Evolutionary conservation across 2,329 filamentous ascomycete species (phyloP).

Genomic region (Arthrobotrys sinensis): DNA sequence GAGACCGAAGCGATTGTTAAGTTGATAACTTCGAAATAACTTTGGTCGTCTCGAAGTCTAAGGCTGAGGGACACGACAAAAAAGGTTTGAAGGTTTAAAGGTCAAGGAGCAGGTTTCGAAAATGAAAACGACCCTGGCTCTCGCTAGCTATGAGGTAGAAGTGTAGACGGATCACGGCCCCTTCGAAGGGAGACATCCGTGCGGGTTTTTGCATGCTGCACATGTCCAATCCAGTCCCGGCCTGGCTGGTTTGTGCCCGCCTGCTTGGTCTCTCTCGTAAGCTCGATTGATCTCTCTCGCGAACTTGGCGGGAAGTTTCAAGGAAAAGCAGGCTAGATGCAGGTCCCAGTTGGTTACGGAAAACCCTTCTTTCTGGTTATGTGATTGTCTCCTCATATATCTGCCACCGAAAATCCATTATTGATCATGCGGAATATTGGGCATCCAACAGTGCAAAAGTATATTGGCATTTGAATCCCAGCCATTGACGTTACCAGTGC

Average conservation of each 20-base stretch:
- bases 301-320: constrained; percentile 34
- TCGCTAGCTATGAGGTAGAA: constrained; percentile 14
- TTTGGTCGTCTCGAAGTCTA: constrained; percentile 9
- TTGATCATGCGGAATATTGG: constrained; percentile 5
- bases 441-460: constrained; percentile 7
- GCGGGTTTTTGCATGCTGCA: constrained; percentile 55
- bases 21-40: constrained; percentile 25
- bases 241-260: background rate
- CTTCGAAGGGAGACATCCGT: constrained; percentile 37
- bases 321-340: constrained; percentile 40
- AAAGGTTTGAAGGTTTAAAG: background rate
- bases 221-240: constrained; percentile 15
- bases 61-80: constrained; percentile 1
- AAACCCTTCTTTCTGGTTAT: constrained; percentile 23
- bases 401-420: constrained; percentile 15
- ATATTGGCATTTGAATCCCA: constrained; percentile 4
- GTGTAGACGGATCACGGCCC: constrained; percentile 22
- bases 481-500: constrained; percentile 44
- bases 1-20: constrained; percentile 19
- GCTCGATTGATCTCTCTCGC: constrained; percentile 35
- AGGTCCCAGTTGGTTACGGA: constrained; percentile 23
- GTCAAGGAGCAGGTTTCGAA: background rate
- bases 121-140: background rate
- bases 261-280: too few species aligned
- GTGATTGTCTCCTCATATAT: constrained; percentile 8